A percentile compares a stretch with the other conserved stretches of the same genome.
These are phyloP conservation scores for Tricholoma bakamatsutake DNA, from an alignment of 768 basidiomycete genomes.

Conservation along the genomic window DNA sequence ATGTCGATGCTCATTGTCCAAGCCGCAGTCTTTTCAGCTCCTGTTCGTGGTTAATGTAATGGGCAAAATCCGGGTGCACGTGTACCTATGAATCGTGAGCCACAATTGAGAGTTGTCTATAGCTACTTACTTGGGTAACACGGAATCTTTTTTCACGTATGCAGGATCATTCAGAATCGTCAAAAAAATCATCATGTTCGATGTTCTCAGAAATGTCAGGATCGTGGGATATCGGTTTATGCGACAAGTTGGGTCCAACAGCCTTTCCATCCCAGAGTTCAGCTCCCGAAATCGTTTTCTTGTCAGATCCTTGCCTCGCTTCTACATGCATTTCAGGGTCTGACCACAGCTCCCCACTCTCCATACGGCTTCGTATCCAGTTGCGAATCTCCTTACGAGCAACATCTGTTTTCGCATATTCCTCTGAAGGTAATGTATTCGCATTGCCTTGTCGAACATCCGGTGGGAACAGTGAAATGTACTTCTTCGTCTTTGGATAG, in stretches of 20 bases:
- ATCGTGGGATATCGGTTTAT: background rate
- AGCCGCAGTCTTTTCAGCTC: too few relatives aligned
- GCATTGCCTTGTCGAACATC: constrained; percentile 40
- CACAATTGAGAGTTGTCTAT: too few relatives aligned
- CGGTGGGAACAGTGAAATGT: constrained; percentile 85
- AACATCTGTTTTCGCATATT: constrained; percentile 29
- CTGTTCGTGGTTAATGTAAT: too few relatives aligned
- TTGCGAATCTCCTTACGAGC: constrained; percentile 53
- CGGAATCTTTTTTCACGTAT: background rate
- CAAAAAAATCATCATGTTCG: constrained; percentile 37
- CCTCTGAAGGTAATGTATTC: constrained; percentile 14
- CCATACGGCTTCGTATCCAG: constrained; percentile 58
- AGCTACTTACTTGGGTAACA: background rate
- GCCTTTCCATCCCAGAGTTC: constrained; percentile 5
- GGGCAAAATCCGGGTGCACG: too few relatives aligned
- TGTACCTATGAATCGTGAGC: too few relatives aligned
- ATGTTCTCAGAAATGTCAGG: constrained; percentile 3
- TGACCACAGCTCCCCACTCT: constrained; percentile 44
- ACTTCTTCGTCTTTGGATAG: constrained; percentile 82
- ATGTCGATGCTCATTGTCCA: too few relatives aligned
- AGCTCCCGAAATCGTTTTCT: constrained; percentile 1
- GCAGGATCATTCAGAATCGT: constrained; percentile 16
- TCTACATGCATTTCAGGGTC: constrained; percentile 52
- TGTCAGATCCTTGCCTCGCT: constrained; percentile 8
- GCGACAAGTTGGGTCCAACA: constrained; percentile 3